Base-by-base conservation (phyloP, 805 yeast genomes). In the Kazachstania taianensis region DNA sequence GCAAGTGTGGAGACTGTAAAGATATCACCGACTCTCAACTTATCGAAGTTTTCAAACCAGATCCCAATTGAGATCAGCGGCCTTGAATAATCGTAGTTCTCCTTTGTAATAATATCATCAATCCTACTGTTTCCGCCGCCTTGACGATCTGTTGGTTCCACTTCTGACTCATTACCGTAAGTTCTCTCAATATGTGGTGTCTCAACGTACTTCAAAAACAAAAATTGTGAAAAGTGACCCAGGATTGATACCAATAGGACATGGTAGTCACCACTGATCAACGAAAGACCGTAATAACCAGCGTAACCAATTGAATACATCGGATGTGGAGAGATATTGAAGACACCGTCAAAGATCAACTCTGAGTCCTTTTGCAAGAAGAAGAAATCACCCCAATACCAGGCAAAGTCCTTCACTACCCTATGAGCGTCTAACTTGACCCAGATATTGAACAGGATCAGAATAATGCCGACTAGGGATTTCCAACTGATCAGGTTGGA, bases 351-450 rank as follows among this genome's bases (percentile, higher is more conserved):
- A 59, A 83, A 83, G 20, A 82, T 78, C 48, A 83, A 67, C 40
- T 79, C 78, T 29, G 67, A 59, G 38, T 73, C 75, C 43, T 72
- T 73, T 53, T 81, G 81, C 37, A 85, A 64, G 61, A 83, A 83
- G 69, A 83, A 83, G 61, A 83, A 83, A 59, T 84, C 94, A 19
- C 94, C 94, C 94, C 94, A 83, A 58, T 83, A 83, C 94, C 94
- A 83, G 8, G 94, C 94, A 53, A 77, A 83, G 53, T 83, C 94
- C 55, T 83, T 82, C 40, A 83, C 86, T 14, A 83, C 86, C 45
- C 86, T 70, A 55, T 83, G 94, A 23, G 94, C 94, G 55, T 84
- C 87, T 17, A 82, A 61, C 55, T 83, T 83, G 32, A 83, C 94
- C 86, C 92, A 80, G 20, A 80, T 64, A 52, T 83, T 83, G 63